Evolutionary conservation across 2,329 filamentous ascomycete genomes (phyloP).

Genomic region (Rutstroemia sp.): DNA sequence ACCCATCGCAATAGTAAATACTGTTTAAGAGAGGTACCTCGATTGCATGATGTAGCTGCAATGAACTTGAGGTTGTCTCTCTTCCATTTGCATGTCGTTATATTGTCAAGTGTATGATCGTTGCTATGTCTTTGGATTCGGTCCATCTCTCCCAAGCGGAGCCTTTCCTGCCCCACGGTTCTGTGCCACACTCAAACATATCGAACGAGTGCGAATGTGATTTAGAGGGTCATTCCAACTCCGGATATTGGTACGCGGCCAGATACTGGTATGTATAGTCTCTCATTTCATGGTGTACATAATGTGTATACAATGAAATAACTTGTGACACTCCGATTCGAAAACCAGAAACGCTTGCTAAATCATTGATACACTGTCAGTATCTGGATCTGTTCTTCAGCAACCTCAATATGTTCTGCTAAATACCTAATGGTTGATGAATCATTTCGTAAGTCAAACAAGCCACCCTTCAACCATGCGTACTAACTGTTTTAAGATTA

Average conservation of each 20-base stretch:
- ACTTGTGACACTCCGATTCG: neutral
- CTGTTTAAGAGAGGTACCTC: too few relatives aligned
- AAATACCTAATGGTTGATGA: neutral
- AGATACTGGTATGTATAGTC: neutral
- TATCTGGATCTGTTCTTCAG: neutral
- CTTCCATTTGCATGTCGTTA: too few relatives aligned
- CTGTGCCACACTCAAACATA: neutral
- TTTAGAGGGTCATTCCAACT: neutral
- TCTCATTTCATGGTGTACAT: neutral
- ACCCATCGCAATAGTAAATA: too few relatives aligned
- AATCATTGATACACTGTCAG: neutral
- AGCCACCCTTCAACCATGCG: neutral
- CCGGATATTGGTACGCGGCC: neutral
- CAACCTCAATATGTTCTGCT: neutral
- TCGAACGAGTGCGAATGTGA: neutral
- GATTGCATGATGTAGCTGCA: too few relatives aligned
- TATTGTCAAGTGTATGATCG: too few relatives aligned
- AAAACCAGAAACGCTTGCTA: neutral
- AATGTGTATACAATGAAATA: too few relatives aligned
- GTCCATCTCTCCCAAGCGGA: too few relatives aligned
- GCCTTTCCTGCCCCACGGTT: neutral
- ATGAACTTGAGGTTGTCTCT: too few relatives aligned
- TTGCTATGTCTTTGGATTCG: too few relatives aligned
- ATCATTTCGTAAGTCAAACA: neutral
- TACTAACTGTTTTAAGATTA: slow-evolving; percentile 5